A percentile compares a stretch with the other conserved stretches of the same genome.
Evolutionary conservation across 176 grass and related monocot species (phyloP).

Genomic region (Thalia dealbata): DNA sequence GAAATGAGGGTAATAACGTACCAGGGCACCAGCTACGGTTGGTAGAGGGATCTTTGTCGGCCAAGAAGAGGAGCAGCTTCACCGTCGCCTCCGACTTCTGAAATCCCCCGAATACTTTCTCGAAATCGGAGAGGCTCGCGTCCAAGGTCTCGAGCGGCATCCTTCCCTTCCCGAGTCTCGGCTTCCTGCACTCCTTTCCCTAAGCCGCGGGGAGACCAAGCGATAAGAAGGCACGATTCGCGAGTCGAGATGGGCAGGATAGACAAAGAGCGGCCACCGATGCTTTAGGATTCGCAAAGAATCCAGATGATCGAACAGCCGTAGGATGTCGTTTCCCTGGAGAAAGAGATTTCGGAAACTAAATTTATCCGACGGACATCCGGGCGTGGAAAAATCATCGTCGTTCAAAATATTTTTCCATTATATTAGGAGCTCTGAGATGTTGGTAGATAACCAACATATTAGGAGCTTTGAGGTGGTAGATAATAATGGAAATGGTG

Average conservation of each 20-base stretch:
- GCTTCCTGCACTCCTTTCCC: neutral
- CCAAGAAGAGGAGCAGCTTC: slow-evolving; percentile 82
- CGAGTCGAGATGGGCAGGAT: neutral
- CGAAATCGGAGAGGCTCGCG: slow-evolving; percentile 28
- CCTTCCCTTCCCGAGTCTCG: neutral
- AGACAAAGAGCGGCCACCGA: neutral
- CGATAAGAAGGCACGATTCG: neutral
- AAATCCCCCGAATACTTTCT: slow-evolving; percentile 27
- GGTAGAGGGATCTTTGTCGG: slow-evolving; percentile 63
- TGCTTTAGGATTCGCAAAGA: neutral
- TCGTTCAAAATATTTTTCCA: no score
- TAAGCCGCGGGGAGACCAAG: neutral
- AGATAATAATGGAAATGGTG: no score
- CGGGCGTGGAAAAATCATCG: no score
- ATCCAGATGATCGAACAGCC: no score
- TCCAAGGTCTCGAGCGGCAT: slow-evolving; percentile 33
- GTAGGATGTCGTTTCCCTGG: no score
- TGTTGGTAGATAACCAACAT: no score
- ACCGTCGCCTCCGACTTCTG: slow-evolving; percentile 18
- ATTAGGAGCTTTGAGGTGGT: no score
- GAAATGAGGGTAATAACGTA: neutral
- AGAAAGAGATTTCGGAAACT: no score
- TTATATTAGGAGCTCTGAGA: no score
- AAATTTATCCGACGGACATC: no score
- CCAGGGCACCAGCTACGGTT: slow-evolving; percentile 32